These are phyloP conservation scores for Nepenthes mirabilis DNA, from an alignment of 148 eudicot species.

Conservation along the genomic window DNA sequence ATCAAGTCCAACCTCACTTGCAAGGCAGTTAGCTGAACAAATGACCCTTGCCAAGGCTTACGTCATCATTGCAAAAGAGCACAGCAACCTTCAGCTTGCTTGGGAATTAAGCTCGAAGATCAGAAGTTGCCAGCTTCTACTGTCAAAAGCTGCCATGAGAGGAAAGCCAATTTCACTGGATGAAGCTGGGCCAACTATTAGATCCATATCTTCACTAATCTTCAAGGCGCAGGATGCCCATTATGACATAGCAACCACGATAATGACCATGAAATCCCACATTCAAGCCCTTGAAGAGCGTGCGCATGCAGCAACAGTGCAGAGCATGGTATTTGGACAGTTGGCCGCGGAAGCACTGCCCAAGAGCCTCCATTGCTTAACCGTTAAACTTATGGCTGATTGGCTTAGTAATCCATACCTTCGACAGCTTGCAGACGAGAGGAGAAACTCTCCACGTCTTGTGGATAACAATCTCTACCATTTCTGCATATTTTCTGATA, in stretches of 20 bases:
- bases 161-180: conserved; percentile 11
- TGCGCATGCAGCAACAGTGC: conserved; percentile 16
- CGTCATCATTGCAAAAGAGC: conserved; percentile 26
- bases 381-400: conserved; percentile 14
- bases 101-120: conserved; percentile 30
- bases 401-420: conserved; percentile 15
- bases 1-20: conserved; percentile 16
- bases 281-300: conserved; percentile 22
- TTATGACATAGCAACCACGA: conserved; percentile 25
- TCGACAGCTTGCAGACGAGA: conserved; percentile 7
- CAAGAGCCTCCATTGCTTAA: conserved; percentile 22
- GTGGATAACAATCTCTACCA: conserved; percentile 17
- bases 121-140: conserved; percentile 21
- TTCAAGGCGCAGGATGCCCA: conserved; percentile 22
- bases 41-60: conserved; percentile 22
- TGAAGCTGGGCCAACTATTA: conserved; percentile 19
- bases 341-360: conserved; percentile 30
- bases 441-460: conserved; percentile 11
- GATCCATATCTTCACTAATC: conserved; percentile 15
- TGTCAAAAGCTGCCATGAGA: conserved; percentile 21
- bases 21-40: conserved; percentile 29
- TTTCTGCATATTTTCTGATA: conserved; percentile 22
- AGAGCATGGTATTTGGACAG: conserved; percentile 21
- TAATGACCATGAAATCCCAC: conserved; percentile 25
- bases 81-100: conserved; percentile 26